phyloP scores from a whole-genome alignment of 441 rosid genomes.

The Erodium texanum region DNA sequence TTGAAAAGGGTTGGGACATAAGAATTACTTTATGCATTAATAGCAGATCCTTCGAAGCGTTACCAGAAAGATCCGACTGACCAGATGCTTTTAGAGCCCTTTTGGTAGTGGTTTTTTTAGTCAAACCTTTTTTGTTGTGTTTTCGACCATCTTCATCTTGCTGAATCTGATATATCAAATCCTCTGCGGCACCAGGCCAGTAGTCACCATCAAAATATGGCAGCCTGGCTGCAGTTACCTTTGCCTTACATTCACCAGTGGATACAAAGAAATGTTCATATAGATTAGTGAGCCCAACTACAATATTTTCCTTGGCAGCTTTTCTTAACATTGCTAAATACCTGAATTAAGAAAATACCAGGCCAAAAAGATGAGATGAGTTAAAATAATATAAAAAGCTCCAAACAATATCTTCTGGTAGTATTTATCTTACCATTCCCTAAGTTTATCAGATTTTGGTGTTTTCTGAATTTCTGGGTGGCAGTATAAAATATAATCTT shows the following conservation, averaged over 20 bases:
- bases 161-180: conserved; percentile 78
- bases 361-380: conserved; percentile 8
- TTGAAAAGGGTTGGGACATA: conserved; percentile 14
- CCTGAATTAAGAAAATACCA: conserved; percentile 39
- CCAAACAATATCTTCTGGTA: background rate
- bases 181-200: conserved; percentile 99
- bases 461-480: conserved; percentile 99
- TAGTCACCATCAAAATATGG: conserved; percentile 99
- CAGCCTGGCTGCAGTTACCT: conserved; percentile 93
- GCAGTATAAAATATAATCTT: conserved; percentile 94
- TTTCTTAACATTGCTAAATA: conserved; percentile 82
- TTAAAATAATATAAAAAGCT: conserved; percentile 7
- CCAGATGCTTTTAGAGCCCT: conserved; percentile 98
- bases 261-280: conserved; percentile 87
- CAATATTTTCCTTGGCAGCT: conserved; percentile 81
- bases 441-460: conserved; percentile 93
- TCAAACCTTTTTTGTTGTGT: conserved; percentile 80
- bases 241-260: conserved; percentile 80
- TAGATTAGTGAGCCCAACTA: conserved; percentile 79
- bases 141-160: conserved; percentile 97
- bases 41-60: conserved; percentile 89
- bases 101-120: conserved; percentile 78
- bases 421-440: conserved; percentile 71
- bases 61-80: conserved; percentile 88
- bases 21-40: conserved; percentile 85